Base-by-base conservation (phyloP, 805 yeast genomes). In the Candida glaebosa region DNA sequence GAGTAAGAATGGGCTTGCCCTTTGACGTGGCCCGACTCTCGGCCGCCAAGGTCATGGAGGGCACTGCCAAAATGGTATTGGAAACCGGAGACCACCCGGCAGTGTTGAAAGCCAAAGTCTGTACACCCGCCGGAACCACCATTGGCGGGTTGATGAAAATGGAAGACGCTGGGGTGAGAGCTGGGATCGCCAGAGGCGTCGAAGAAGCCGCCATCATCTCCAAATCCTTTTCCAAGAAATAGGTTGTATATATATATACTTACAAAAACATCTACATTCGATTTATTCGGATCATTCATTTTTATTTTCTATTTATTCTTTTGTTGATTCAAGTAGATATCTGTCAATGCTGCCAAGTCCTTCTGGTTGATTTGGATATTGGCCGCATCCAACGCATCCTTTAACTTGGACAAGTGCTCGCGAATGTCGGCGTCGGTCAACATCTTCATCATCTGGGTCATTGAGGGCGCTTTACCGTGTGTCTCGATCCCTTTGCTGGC, bases 111-210 rank as follows among this genome's bases (percentile, higher is more conserved):
- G 81, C 85, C 59, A 83, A 82, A 53, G 93, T 93, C 6, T 89
- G 96, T 59, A 93, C 99, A 0, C 99, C 99, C 18, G 99, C 93
- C 22, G 99, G 99, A 25, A 90, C 97, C 38, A 93, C 99, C 3
- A 93, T 93, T 60, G 96, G 96, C 7, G 99, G 99, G 0, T 70
- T 93, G 44, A 75, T 91, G 63, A 87, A 82, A 49, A 81, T 93
- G 84, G 99, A 93, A 69, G 96, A 88, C 51, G 80, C 79, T 37
- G 95, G 91, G 38, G 85, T 93, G 36, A 83, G 96, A 67, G 77
- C 87, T 35, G 91, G 88, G 18, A 84, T 93, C 53, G 79, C 95
- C 37, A 76, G 88, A 54, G 96, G 95, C 31, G 84, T 93, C 18
- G 88, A 87, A 61, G 95, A 88, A 59, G 91, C 97, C 26, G 87